Percentiles rank a stretch among this genome's conserved stretches.
Evolutionary conservation across 2,329 filamentous ascomycete species (phyloP).

Genomic region (Alternaria dauci): DNA sequence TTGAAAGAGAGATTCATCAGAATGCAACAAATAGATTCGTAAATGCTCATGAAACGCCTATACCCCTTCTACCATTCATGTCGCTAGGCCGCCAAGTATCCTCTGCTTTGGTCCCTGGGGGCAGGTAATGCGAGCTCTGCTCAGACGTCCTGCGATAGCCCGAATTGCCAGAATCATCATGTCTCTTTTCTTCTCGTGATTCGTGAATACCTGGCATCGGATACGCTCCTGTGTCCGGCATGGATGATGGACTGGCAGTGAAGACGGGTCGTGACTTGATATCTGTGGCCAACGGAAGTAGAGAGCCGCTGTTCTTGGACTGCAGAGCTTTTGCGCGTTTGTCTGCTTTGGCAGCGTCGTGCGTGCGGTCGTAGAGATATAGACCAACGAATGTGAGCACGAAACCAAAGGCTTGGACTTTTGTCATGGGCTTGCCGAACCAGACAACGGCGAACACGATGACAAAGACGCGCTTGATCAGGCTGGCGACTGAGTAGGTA

Average conservation of each 20-base stretch:
- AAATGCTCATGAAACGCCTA: slow-evolving; percentile 35
- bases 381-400: slow-evolving; percentile 87
- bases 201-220: slow-evolving; percentile 35
- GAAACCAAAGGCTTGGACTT: slow-evolving; percentile 84
- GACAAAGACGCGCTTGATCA: slow-evolving; percentile 97
- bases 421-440: slow-evolving; percentile 91
- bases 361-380: slow-evolving; percentile 94
- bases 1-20: background rate
- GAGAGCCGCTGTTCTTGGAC: slow-evolving; percentile 67
- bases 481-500: slow-evolving; percentile 92
- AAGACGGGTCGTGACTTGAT: slow-evolving; percentile 33
- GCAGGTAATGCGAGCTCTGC: slow-evolving; percentile 65
- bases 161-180: slow-evolving; percentile 63
- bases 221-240: slow-evolving; percentile 46
- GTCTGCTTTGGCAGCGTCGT: slow-evolving; percentile 86
- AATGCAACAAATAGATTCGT: slow-evolving; percentile 3
- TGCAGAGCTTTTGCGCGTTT: slow-evolving; percentile 72
- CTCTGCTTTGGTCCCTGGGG: slow-evolving; percentile 83
- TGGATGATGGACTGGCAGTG: slow-evolving; percentile 54
- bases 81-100: slow-evolving; percentile 72
- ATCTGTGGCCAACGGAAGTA: slow-evolving; percentile 70
- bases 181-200: slow-evolving; percentile 63
- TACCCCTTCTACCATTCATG: slow-evolving; percentile 30
- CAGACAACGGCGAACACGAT: slow-evolving; percentile 94
- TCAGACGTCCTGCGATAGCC: slow-evolving; percentile 54